Evolutionary conservation across 495 filamentous ascomycete species (phyloP).

Genomic region (Cercophora sp.): DNA sequence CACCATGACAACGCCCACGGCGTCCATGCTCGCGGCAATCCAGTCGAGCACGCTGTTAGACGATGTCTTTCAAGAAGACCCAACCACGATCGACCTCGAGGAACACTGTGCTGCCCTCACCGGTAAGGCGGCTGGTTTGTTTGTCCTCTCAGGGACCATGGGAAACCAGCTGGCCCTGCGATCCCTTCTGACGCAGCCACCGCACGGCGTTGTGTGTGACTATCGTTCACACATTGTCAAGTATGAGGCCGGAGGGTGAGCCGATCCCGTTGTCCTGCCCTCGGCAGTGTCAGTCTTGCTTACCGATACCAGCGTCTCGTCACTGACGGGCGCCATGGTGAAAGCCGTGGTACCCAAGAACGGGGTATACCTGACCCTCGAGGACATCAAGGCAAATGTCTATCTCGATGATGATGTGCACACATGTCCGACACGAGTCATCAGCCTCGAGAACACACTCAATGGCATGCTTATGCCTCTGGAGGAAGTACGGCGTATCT

Average conservation of each 20-base stretch:
- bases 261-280: neutral
- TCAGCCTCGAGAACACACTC: slow-evolving; percentile 83
- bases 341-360: slow-evolving; percentile 60
- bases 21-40: slow-evolving; percentile 70
- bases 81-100: slow-evolving; percentile 71
- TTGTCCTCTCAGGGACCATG: slow-evolving; percentile 90
- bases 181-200: slow-evolving; percentile 63
- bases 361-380: slow-evolving; percentile 66
- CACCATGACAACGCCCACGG: slow-evolving; percentile 80
- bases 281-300: slow-evolving; percentile 5
- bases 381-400: slow-evolving; percentile 60
- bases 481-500: slow-evolving; percentile 61
- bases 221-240: slow-evolving; percentile 61
- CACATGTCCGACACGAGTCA: slow-evolving; percentile 69
- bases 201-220: slow-evolving; percentile 68
- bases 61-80: slow-evolving; percentile 81
- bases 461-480: slow-evolving; percentile 75
- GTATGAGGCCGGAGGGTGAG: slow-evolving; percentile 68
- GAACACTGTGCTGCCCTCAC: slow-evolving; percentile 64
- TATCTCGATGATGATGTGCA: slow-evolving; percentile 50
- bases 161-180: slow-evolving; percentile 75
- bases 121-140: slow-evolving; percentile 65
- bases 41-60: slow-evolving; percentile 61
- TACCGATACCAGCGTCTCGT: slow-evolving; percentile 39
- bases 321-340: slow-evolving; percentile 56